phyloP scores from a whole-genome alignment of 805 yeast species.

The Cyberlindnera americana region DNA sequence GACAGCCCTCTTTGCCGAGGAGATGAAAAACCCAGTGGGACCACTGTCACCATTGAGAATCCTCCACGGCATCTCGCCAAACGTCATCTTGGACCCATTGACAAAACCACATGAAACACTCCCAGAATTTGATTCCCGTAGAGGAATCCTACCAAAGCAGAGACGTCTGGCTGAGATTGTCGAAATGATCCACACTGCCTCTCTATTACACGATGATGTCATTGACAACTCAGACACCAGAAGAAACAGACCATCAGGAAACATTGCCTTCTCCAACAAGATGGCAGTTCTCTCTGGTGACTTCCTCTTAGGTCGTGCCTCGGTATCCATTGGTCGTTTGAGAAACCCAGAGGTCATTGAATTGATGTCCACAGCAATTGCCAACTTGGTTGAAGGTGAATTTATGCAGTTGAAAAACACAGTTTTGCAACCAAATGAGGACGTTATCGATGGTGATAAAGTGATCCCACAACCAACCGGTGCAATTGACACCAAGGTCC shows the following conservation, averaged over 20 bases:
- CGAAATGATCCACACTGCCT: slow-evolving; percentile 97
- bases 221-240: slow-evolving; percentile 87
- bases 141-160: slow-evolving; percentile 91
- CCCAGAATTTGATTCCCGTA: slow-evolving; percentile 52
- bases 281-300: slow-evolving; percentile 98
- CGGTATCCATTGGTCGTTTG: slow-evolving; percentile 89
- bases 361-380: slow-evolving; percentile 90
- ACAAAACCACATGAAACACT: slow-evolving; percentile 73
- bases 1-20: slow-evolving; percentile 45
- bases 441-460: slow-evolving; percentile 45
- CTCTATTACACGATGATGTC: slow-evolving; percentile 93
- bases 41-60: slow-evolving; percentile 78
- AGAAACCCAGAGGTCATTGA: slow-evolving; percentile 98
- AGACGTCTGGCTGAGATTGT: slow-evolving; percentile 94
- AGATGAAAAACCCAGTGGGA: slow-evolving; percentile 37
- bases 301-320: slow-evolving; percentile 90
- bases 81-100: slow-evolving; percentile 74
- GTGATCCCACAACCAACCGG: slow-evolving; percentile 57
- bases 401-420: slow-evolving; percentile 98
- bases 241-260: slow-evolving; percentile 88
- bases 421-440: slow-evolving; percentile 52
- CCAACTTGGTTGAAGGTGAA: slow-evolving; percentile 96
- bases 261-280: slow-evolving; percentile 90
- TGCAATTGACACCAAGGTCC: slow-evolving; percentile 50
- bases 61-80: slow-evolving; percentile 88